These are phyloP conservation scores for Trichoderma brevicompactum DNA, from an alignment of 2,329 filamentous ascomycete species.

Conservation along the genomic window DNA sequence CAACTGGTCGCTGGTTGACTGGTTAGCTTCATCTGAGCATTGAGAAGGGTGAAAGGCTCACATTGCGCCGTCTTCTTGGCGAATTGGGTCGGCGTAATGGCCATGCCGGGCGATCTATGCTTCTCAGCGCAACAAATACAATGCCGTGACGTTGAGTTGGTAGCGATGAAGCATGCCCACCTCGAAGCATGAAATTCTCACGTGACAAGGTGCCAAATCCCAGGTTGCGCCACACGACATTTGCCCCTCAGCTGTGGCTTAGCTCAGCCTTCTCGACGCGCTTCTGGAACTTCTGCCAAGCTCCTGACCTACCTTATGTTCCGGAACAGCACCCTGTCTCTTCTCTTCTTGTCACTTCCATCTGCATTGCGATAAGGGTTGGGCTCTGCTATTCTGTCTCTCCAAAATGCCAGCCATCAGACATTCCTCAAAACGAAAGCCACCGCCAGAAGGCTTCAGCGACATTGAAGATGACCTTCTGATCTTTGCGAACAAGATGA, in stretches of 20 bases:
- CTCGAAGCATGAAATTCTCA: constrained; percentile 33
- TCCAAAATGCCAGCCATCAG: constrained; percentile 74
- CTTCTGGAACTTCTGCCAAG: constrained; percentile 13
- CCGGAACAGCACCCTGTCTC: not conserved
- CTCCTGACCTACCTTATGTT: not conserved
- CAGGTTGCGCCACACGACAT: constrained; percentile 31
- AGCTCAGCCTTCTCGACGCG: constrained; percentile 27
- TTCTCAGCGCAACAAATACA: constrained; percentile 38
- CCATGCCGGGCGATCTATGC: constrained; percentile 63
- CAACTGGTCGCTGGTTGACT: constrained; percentile 75
- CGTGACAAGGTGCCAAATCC: constrained; percentile 38
- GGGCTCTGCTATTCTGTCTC: too few relatives aligned
- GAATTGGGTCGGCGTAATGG: constrained; percentile 92
- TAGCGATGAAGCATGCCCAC: constrained; percentile 35
- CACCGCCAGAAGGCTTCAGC: constrained; percentile 82
- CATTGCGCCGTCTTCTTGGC: constrained; percentile 79
- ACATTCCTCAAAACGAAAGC: constrained; percentile 75
- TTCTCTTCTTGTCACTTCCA: not conserved
- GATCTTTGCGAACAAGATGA: constrained; percentile 89
- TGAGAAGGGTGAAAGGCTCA: constrained; percentile 49
- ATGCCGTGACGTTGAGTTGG: constrained; percentile 40
- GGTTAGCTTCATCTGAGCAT: constrained; percentile 42
- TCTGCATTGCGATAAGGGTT: not conserved
- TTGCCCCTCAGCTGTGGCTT: constrained; percentile 31
- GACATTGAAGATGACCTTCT: constrained; percentile 87